Conservation (phyloP, 164 flowering plant species). For the Umbellularia californica region DNA sequence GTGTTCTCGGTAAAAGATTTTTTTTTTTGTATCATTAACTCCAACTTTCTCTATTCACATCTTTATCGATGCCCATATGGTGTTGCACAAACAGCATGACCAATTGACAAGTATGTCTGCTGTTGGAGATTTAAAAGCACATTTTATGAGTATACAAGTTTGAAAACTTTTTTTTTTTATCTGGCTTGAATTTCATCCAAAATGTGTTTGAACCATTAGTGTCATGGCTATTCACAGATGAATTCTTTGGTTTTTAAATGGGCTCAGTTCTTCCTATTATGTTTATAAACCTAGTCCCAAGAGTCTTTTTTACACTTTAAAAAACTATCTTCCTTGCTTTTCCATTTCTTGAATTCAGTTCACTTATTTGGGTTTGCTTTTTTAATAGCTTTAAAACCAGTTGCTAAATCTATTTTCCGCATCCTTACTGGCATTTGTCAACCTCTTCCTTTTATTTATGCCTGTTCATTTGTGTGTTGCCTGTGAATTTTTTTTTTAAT, state of each 20-base stretch:
- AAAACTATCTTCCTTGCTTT: no score
- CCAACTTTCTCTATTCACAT: no score
- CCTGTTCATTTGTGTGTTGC: background rate
- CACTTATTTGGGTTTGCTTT: no score
- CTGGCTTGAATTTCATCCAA: background rate
- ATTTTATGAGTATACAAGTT: no score
- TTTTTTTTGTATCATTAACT: no score
- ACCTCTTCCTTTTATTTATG: background rate
- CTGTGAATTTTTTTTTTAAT: background rate
- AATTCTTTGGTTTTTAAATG: background rate
- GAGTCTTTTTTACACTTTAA: background rate
- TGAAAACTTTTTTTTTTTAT: background rate
- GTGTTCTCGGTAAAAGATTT: no score
- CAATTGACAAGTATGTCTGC: background rate
- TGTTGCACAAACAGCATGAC: background rate
- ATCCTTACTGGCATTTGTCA: background rate
- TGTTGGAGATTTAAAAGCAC: no score
- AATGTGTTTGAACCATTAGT: background rate
- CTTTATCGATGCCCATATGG: background rate
- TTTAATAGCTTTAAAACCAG: no score
- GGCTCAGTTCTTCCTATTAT: background rate
- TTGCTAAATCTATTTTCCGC: no score
- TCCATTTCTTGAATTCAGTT: no score
- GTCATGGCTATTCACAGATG: background rate
- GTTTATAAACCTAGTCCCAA: background rate